Conservation (phyloP, 495 filamentous ascomycete species). For the Penicillium bovifimosum region DNA sequence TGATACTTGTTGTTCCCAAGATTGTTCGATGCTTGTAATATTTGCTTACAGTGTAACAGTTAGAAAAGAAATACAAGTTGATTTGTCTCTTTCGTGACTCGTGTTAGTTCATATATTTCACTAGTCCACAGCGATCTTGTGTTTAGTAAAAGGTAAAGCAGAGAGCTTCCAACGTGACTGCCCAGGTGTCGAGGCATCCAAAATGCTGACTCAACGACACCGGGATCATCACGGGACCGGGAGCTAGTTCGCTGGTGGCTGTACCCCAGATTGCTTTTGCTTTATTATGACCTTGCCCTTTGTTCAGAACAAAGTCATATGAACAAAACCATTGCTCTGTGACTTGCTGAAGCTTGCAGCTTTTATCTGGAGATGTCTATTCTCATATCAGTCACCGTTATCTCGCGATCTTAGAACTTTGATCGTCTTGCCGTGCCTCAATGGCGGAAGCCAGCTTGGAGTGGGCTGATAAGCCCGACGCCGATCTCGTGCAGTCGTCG, state of each 20-base stretch:
- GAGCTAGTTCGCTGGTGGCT: neutral
- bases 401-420: neutral
- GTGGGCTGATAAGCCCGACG: constrained; percentile 21
- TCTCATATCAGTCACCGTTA: neutral
- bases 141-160: too few relatives aligned
- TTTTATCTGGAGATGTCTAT: constrained; percentile 3
- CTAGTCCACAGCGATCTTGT: neutral
- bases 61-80: neutral
- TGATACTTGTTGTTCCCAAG: neutral
- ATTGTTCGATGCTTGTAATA: neutral
- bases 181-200: too few relatives aligned
- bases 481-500: constrained; percentile 26
- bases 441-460: constrained; percentile 18
- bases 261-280: constrained; percentile 1
- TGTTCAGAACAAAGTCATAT: neutral
- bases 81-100: neutral
- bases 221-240: neutral
- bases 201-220: neutral
- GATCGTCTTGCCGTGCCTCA: neutral
- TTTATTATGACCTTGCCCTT: neutral
- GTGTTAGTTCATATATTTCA: too few relatives aligned
- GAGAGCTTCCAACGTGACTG: neutral
- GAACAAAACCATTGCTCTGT: neutral
- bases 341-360: neutral
- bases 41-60: too few relatives aligned